These are phyloP conservation scores for Cenchrus fungigraminus DNA, from an alignment of 176 grass and related monocot genomes.

Conservation along the genomic window DNA sequence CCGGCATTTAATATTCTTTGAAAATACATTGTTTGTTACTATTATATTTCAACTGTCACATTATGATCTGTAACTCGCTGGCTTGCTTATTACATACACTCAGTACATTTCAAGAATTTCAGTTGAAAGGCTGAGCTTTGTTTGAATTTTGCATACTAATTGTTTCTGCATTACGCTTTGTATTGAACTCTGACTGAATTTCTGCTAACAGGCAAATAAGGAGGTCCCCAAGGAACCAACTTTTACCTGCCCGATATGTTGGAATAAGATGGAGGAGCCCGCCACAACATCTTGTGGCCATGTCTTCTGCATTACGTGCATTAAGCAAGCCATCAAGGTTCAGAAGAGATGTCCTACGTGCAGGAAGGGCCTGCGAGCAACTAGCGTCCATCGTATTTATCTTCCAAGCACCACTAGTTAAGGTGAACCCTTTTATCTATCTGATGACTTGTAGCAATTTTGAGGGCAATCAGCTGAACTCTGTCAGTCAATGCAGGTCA, in stretches of 20 bases:
- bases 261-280: slow-evolving; percentile 70
- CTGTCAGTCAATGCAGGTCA: background rate
- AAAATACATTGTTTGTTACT: background rate
- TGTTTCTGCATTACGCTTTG: slow-evolving; percentile 5
- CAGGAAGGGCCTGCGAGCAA: slow-evolving; percentile 59
- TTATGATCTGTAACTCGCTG: slow-evolving; percentile 1
- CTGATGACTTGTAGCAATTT: background rate
- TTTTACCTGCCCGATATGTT: slow-evolving; percentile 84
- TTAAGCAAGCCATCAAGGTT: slow-evolving; percentile 66
- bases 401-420: slow-evolving; percentile 57
- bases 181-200: slow-evolving; percentile 19
- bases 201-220: slow-evolving; percentile 42
- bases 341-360: slow-evolving; percentile 97
- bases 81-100: slow-evolving; percentile 6
- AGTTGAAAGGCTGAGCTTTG: background rate
- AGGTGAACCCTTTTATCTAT: slow-evolving; percentile 34
- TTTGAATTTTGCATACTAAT: background rate
- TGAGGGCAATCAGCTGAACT: slow-evolving; percentile 9
- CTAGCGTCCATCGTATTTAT: slow-evolving; percentile 78
- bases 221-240: slow-evolving; percentile 57
- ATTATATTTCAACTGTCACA: slow-evolving; percentile 14
- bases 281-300: slow-evolving; percentile 89
- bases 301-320: slow-evolving; percentile 83
- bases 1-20: background rate
- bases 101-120: slow-evolving; percentile 1